Percentiles rank a stretch among this genome's conserved stretches.
These are phyloP conservation scores for Poronia punctata DNA, from an alignment of 495 filamentous ascomycete species.

Conservation along the genomic window DNA sequence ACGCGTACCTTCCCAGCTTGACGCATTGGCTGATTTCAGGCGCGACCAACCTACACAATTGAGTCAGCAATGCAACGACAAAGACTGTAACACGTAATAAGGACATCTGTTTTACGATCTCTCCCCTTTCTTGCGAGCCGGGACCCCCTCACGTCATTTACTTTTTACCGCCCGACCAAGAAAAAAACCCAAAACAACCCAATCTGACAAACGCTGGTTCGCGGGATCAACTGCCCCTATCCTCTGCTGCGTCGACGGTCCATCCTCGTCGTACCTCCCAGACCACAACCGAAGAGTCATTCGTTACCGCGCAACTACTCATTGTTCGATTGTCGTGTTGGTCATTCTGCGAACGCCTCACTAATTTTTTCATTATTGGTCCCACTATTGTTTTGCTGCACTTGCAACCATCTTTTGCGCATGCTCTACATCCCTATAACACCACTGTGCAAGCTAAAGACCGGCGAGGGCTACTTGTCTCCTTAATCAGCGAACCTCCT, in stretches of 20 bases:
- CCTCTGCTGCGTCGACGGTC: no score
- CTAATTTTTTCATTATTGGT: background rate
- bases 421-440: no score
- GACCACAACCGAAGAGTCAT: background rate
- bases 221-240: no score
- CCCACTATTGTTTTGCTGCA: no score
- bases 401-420: no score
- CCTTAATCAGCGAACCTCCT: no score
- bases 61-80: conserved; percentile 19
- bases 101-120: conserved; percentile 18
- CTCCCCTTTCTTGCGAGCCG: conserved; percentile 15
- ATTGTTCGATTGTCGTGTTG: no score
- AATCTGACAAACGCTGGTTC: no score
- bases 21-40: background rate
- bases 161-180: conserved; percentile 10
- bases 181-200: background rate
- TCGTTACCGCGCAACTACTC: background rate
- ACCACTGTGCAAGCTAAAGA: no score
- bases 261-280: no score
- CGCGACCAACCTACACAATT: background rate
- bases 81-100: conserved; percentile 20
- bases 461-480: no score
- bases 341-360: conserved; percentile 4
- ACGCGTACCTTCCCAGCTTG: conserved; percentile 1
- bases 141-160: conserved; percentile 10